These are phyloP conservation scores for Pythium monospermum DNA, from an alignment of 352 stramenopile species.

Conservation along the genomic window DNA sequence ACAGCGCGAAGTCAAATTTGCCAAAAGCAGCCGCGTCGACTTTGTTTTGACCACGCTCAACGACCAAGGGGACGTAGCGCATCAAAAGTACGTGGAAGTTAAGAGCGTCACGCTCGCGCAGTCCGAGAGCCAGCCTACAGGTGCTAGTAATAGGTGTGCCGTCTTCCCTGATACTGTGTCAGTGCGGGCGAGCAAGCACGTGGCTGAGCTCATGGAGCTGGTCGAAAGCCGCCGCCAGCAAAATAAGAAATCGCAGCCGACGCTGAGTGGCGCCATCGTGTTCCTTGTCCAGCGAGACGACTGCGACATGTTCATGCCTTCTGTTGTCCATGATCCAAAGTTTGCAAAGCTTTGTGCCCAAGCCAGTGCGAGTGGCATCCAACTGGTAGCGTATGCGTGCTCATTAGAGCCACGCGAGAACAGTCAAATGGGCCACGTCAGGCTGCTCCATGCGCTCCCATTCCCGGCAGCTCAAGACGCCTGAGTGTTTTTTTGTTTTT, in stretches of 20 bases:
- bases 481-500: not conserved
- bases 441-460: slow-evolving; percentile 34
- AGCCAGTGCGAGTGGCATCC: slow-evolving; percentile 42
- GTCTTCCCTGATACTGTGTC: slow-evolving; percentile 82
- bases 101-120: slow-evolving; percentile 76
- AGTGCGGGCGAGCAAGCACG: slow-evolving; percentile 69
- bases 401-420: slow-evolving; percentile 42
- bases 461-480: slow-evolving; percentile 9
- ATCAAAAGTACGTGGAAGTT: slow-evolving; percentile 78
- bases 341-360: slow-evolving; percentile 58
- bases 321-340: slow-evolving; percentile 50
- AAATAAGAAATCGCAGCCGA: slow-evolving; percentile 5
- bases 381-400: slow-evolving; percentile 60
- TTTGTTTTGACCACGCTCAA: slow-evolving; percentile 59
- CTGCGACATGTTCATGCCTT: slow-evolving; percentile 64
- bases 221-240: slow-evolving; percentile 20
- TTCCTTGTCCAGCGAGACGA: slow-evolving; percentile 81
- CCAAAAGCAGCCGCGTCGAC: slow-evolving; percentile 79
- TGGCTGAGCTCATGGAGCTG: slow-evolving; percentile 64
- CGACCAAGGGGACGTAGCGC: slow-evolving; percentile 24
- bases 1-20: slow-evolving; percentile 70
- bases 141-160: no score
- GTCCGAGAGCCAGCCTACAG: slow-evolving; percentile 2
- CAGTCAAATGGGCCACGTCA: slow-evolving; percentile 27
- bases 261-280: slow-evolving; percentile 48